These are phyloP conservation scores for Biscogniauxia mediterranea DNA, from an alignment of 2,329 filamentous ascomycete species.

Conservation along the genomic window DNA sequence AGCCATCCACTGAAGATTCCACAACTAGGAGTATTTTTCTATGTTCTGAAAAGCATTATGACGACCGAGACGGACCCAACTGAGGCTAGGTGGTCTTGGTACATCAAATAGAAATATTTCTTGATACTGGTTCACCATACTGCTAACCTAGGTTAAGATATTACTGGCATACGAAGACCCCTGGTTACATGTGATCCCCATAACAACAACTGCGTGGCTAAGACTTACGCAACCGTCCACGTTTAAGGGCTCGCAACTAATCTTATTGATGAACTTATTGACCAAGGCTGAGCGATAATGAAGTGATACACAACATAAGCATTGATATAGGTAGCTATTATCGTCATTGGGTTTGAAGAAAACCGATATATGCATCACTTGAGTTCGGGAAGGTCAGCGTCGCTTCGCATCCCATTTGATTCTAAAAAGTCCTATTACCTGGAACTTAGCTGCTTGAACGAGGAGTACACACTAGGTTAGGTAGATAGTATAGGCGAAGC, in stretches of 20 bases:
- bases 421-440: no score
- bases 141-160: background rate
- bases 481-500: background rate
- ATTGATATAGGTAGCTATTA: background rate
- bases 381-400: background rate
- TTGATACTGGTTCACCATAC: slow-evolving; percentile 8
- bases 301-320: no score
- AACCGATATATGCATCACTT: background rate
- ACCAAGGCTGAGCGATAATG: no score
- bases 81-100: background rate
- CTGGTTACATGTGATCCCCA: background rate
- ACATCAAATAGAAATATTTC: slow-evolving; percentile 1
- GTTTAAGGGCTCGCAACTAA: background rate
- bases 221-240: background rate
- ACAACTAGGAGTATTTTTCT: slow-evolving; percentile 1
- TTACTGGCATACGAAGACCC: background rate
- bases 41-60: slow-evolving; percentile 2
- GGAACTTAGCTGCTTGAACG: no score
- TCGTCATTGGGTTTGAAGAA: background rate
- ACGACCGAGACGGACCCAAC: slow-evolving; percentile 7
- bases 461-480: no score
- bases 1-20: slow-evolving; percentile 13
- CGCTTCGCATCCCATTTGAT: background rate
- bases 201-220: background rate
- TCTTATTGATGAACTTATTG: background rate